A percentile compares a stretch with the other conserved stretches of the same genome.
These are phyloP conservation scores for Pseudozyma flocculosa DNA, from an alignment of 1,284 basidiomycete species.

Conservation along the genomic window DNA sequence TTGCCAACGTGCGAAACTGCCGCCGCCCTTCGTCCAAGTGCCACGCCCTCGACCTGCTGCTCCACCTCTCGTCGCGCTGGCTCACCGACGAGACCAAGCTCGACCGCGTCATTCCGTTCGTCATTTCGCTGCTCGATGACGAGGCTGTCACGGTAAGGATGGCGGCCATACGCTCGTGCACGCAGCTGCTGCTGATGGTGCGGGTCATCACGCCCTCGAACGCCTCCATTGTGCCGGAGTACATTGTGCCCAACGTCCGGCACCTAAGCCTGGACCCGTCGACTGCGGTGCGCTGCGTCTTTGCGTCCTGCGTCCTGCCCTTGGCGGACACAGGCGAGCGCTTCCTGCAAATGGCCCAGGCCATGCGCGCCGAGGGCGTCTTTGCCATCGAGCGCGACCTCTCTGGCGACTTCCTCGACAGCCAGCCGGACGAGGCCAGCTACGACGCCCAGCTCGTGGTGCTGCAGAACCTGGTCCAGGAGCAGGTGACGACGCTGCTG, in stretches of 20 bases:
- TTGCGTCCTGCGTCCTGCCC: constrained; percentile 81
- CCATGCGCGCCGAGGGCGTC: constrained; percentile 76
- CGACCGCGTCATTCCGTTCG: constrained; percentile 88
- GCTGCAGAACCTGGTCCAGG: constrained; percentile 80
- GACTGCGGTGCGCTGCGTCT: constrained; percentile 81
- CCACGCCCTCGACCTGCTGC: constrained; percentile 80
- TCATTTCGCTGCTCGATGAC: constrained; percentile 84
- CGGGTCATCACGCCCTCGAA: constrained; percentile 86
- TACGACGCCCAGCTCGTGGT: constrained; percentile 66
- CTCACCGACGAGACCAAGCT: constrained; percentile 93
- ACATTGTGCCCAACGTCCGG: constrained; percentile 85
- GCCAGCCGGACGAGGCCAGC: constrained; percentile 31
- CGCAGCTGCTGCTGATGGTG: constrained; percentile 81
- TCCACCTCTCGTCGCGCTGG: constrained; percentile 73
- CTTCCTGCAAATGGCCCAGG: constrained; percentile 89
- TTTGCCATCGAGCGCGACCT: constrained; percentile 73
- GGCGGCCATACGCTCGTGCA: constrained; percentile 75
- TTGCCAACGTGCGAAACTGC: constrained; percentile 87
- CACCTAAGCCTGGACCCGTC: constrained; percentile 80
- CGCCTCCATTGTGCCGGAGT: constrained; percentile 82
- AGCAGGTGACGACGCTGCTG: constrained; percentile 75
- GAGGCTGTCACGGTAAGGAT: constrained; percentile 70
- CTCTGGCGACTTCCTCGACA: constrained; percentile 62
- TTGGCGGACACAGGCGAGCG: constrained; percentile 79
- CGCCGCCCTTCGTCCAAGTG: constrained; percentile 81